Percentiles rank a stretch among this genome's conserved stretches.
Evolutionary conservation across 768 basidiomycete species (phyloP).

Genomic region (Cystobasidiopsis lactophilus): DNA sequence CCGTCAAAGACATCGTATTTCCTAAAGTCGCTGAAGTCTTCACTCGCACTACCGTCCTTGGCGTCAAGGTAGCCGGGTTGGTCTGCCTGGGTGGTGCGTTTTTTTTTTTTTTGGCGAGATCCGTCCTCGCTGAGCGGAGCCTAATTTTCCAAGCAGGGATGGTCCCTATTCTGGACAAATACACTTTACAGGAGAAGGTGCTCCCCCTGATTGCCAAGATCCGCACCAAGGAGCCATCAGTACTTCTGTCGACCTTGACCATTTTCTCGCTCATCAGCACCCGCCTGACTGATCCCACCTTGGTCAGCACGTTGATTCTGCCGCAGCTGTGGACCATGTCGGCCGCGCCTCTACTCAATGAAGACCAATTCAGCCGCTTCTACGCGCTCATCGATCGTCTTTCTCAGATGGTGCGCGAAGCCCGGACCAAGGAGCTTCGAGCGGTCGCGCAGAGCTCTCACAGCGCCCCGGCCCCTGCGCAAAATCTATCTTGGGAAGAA

Average conservation of each 20-base stretch:
- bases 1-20: constrained; percentile 34
- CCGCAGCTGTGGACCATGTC: constrained; percentile 94
- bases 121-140: too few species aligned
- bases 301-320: constrained; percentile 54
- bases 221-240: constrained; percentile 82
- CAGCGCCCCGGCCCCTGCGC: not conserved
- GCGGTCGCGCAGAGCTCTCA: not conserved
- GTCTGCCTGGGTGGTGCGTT: constrained; percentile 1
- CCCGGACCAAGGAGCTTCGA: constrained; percentile 64
- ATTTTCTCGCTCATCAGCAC: constrained; percentile 19
- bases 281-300: constrained; percentile 18
- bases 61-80: constrained; percentile 47
- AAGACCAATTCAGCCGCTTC: constrained; percentile 66
- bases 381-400: constrained; percentile 39
- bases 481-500: constrained; percentile 3
- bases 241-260: constrained; percentile 40
- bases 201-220: constrained; percentile 87
- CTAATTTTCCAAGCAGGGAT: too few species aligned
- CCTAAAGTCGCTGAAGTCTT: constrained; percentile 49
- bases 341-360: constrained; percentile 36
- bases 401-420: constrained; percentile 66
- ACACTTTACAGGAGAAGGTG: constrained; percentile 75
- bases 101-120: too few species aligned
- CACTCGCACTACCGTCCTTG: constrained; percentile 66
- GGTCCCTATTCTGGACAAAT: constrained; percentile 73